Conservation (phyloP, 129 eudicot genomes). For the Oenanthe sinensis region DNA sequence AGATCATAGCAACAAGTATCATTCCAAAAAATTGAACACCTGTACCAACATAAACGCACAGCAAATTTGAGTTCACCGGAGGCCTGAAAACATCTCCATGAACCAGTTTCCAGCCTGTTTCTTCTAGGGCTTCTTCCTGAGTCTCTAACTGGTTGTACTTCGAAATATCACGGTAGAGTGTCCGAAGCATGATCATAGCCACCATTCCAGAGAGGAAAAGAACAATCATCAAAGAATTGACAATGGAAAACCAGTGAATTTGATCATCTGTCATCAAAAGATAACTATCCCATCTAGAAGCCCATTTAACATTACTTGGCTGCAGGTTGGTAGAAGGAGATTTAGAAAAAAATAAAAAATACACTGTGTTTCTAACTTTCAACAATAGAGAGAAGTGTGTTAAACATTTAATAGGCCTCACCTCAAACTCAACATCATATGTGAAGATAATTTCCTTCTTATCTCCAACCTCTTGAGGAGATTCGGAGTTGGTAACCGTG, state of each 20-base stretch:
- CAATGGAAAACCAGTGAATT: slow-evolving; percentile 61
- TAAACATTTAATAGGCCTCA: slow-evolving; percentile 6
- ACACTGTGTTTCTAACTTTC: not conserved
- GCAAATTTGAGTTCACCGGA: slow-evolving; percentile 53
- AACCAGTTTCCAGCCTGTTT: slow-evolving; percentile 70
- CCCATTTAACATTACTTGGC: slow-evolving; percentile 62
- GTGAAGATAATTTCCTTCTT: slow-evolving; percentile 55
- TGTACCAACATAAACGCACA: slow-evolving; percentile 64
- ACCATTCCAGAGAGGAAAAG: slow-evolving; percentile 82
- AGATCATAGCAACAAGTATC: slow-evolving; percentile 60
- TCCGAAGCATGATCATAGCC: slow-evolving; percentile 73
- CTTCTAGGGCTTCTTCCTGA: slow-evolving; percentile 75
- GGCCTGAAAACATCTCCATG: slow-evolving; percentile 81
- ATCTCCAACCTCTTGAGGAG: slow-evolving; percentile 65
- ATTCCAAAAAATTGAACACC: slow-evolving; percentile 72
- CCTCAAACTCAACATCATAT: slow-evolving; percentile 58
- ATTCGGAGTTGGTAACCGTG: slow-evolving; percentile 40
- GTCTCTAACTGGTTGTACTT: slow-evolving; percentile 69
- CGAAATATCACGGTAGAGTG: slow-evolving; percentile 68
- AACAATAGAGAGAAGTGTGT: not conserved
- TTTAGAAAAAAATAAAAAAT: not conserved
- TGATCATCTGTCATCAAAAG: slow-evolving; percentile 56
- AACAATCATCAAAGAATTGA: slow-evolving; percentile 71
- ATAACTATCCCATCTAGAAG: slow-evolving; percentile 64
- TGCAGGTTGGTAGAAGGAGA: slow-evolving; percentile 13